Evolutionary conservation across 2,329 filamentous ascomycete species (phyloP).

Genomic region (Juglanconis juglandina): DNA sequence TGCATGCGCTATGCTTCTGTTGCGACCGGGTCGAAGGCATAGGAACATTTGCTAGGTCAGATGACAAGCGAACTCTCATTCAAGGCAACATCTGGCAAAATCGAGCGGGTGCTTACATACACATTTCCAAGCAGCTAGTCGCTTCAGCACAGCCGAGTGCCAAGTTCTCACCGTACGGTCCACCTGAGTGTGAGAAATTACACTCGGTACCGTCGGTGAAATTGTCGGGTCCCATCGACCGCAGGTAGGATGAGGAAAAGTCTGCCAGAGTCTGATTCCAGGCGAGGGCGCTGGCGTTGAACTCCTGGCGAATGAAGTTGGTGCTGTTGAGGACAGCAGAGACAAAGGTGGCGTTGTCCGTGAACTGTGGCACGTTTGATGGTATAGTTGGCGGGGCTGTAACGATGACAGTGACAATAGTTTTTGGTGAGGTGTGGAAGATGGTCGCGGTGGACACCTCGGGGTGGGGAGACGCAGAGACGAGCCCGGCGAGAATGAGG

Average conservation of each 20-base stretch:
- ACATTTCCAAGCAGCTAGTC: conserved; percentile 58
- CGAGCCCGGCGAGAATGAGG: background rate
- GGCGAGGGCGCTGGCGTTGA: conserved; percentile 54
- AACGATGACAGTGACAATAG: conserved; percentile 25
- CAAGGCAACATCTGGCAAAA: background rate
- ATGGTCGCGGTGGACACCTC: background rate
- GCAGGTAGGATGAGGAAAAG: conserved; percentile 51
- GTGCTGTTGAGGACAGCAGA: conserved; percentile 61
- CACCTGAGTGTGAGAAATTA: conserved; percentile 54
- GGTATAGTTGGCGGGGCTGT: conserved; percentile 32
- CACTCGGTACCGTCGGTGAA: conserved; percentile 29
- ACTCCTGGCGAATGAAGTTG: conserved; percentile 61
- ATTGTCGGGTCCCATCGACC: conserved; percentile 18
- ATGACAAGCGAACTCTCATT: background rate
- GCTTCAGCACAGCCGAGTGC: conserved; percentile 63
- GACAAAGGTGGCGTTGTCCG: conserved; percentile 36
- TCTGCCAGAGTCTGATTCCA: conserved; percentile 65
- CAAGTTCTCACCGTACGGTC: conserved; percentile 72
- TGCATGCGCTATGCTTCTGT: too few relatives aligned
- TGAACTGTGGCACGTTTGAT: conserved; percentile 36
- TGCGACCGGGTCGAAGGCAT: too few relatives aligned
- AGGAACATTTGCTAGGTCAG: background rate
- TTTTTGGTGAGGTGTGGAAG: background rate
- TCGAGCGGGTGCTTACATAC: conserved; percentile 27
- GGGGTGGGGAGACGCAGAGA: background rate